phyloP scores from a whole-genome alignment of 305 asterid genomes.

The Fraxinus velutina region DNA sequence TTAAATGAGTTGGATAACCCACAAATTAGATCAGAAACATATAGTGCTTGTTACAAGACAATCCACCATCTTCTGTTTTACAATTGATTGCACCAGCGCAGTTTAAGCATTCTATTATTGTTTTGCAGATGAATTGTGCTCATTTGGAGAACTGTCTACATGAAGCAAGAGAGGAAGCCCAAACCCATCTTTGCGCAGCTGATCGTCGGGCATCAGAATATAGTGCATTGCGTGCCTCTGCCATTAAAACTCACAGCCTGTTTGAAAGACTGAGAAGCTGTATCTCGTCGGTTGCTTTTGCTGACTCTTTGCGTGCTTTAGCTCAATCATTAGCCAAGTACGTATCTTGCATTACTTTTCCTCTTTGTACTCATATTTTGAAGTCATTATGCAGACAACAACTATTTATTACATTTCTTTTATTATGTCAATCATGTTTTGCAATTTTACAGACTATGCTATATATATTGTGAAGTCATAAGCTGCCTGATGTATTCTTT shows the following conservation, averaged over 20 bases:
- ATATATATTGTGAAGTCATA: background rate
- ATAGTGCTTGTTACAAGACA: background rate
- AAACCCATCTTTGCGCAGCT: conserved; percentile 91
- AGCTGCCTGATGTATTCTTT: background rate
- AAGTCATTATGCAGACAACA: background rate
- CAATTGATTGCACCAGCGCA: background rate
- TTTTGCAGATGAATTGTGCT: conserved; percentile 88
- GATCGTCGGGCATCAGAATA: conserved; percentile 90
- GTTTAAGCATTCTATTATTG: conserved; percentile 8
- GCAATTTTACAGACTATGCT: background rate
- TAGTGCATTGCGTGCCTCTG: conserved; percentile 78
- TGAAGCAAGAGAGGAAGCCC: conserved; percentile 98
- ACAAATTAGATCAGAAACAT: background rate
- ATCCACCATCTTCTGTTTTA: background rate
- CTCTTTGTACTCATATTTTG: conserved; percentile 14
- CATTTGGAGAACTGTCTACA: conserved; percentile 95
- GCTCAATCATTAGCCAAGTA: conserved; percentile 82
- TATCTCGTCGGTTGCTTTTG: conserved; percentile 60
- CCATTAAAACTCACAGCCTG: conserved; percentile 76
- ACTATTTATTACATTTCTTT: background rate
- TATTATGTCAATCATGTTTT: background rate
- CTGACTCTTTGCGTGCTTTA: conserved; percentile 68
- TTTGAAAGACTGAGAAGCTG: conserved; percentile 82
- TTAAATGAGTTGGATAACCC: background rate
- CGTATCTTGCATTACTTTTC: conserved; percentile 9